A percentile compares a stretch with the other conserved stretches of the same genome.
Evolutionary conservation across 2,329 filamentous ascomycete genomes (phyloP).

Genomic region (Periglandula ipomoeae): DNA sequence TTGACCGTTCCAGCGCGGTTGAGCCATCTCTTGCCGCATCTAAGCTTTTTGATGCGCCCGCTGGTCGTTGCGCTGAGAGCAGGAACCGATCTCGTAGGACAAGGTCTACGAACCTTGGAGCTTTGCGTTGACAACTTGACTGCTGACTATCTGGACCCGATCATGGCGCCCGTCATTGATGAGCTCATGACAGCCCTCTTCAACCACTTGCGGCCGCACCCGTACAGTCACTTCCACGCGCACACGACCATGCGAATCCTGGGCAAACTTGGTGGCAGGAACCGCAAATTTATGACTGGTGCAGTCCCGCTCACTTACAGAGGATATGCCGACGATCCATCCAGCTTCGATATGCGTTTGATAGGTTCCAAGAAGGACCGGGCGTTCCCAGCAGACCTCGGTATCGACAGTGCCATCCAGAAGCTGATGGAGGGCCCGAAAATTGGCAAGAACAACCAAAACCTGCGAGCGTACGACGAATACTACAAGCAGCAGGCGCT

Average conservation of each 20-base stretch:
- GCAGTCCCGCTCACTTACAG: conserved; percentile 78
- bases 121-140: conserved; percentile 97
- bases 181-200: conserved; percentile 97
- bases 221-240: conserved; percentile 94
- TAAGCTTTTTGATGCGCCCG: conserved; percentile 94
- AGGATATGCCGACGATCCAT: conserved; percentile 75
- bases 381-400: conserved; percentile 77
- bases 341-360: conserved; percentile 81
- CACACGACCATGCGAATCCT: conserved; percentile 97
- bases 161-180: conserved; percentile 98
- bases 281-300: conserved; percentile 89
- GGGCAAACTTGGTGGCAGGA: conserved; percentile 90
- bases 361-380: conserved; percentile 84
- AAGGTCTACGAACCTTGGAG: conserved; percentile 86
- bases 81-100: conserved; percentile 86
- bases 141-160: conserved; percentile 93
- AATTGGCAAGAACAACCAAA: conserved; percentile 38
- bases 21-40: conserved; percentile 87
- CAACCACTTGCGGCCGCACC: conserved; percentile 86
- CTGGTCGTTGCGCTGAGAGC: conserved; percentile 91
- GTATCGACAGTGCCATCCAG: conserved; percentile 78
- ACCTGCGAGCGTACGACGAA: conserved; percentile 54
- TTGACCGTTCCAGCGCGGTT: conserved; percentile 90
- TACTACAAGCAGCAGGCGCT: conserved; percentile 94
- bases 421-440: conserved; percentile 79